Evolutionary conservation across 805 yeast genomes (phyloP), one percentile per base, ranked within the genome.

Genomic region (Metschnikowia anglica): DNA sequence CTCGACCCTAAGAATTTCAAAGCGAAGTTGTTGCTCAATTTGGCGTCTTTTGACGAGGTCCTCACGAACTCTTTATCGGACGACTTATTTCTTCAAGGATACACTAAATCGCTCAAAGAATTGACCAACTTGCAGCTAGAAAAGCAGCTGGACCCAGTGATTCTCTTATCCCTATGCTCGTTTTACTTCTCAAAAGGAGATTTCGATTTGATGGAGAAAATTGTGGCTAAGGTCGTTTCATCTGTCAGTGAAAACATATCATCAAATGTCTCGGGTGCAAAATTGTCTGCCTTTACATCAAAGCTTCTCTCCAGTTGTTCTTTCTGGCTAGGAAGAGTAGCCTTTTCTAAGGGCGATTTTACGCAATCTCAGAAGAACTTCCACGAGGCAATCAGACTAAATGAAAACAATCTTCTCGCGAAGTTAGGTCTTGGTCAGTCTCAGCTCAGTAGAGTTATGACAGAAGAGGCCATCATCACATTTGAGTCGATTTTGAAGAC

Each of bases 291-390:
- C 15, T 66, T 54, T 44, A 61, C 63, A 21, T 47, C 63, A n/a
- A 61, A 54, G 24, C 41, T 67, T 5, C 60, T 67, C 33, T 67
- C 74, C 1, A 66, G 61, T 45, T 56, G 66, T 39, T 56, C 71
- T 2, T 86, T 86, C 54, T 93, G 97, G 98, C 71, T 82, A 43
- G 99, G 88, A 3, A 77, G 98, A 61, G 82, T 85, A 13, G 72
- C 78, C 37, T 90, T 83, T 52, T 72, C 71, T 5, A 60, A 74
- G 20, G 65, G 69, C 1, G 87, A 89, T 54, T 79, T 72, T 56
- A 76, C 79, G n/a, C 76, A 76, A 46, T 83, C 98, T 0, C 86
- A 87, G 54, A 76, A 74, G 42, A 69, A 73, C 54, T 91, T 87
- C 61, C 82, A 83, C 48, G 87, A 80, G 45, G 80, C 97, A 5